Conservation (phyloP, 805 yeast genomes). For the Kazachstania viticola region DNA sequence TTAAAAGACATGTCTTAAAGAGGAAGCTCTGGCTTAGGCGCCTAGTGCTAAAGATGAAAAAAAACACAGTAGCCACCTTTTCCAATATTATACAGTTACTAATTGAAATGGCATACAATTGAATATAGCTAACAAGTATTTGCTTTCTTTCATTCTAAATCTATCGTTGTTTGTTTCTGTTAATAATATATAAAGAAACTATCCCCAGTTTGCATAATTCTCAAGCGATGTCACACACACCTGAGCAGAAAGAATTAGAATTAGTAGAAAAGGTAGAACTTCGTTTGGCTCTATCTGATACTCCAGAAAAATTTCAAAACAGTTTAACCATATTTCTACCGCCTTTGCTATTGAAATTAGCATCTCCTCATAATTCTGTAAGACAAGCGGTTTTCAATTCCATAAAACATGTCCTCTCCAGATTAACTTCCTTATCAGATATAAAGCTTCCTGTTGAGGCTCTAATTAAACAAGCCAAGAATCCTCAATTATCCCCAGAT, state of each 20-base stretch:
- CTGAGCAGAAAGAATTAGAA: slow-evolving; percentile 39
- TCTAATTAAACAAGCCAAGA: slow-evolving; percentile 50
- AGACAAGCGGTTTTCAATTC: slow-evolving; percentile 56
- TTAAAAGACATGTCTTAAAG: too few relatives aligned
- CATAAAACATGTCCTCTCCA: slow-evolving; percentile 53
- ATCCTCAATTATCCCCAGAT: slow-evolving; percentile 33
- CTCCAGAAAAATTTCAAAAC: slow-evolving; percentile 51
- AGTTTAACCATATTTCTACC: slow-evolving; percentile 53
- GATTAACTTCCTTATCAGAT: slow-evolving; percentile 44
- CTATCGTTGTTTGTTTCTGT: too few relatives aligned
- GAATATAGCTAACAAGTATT: too few relatives aligned
- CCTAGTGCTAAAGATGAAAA: too few relatives aligned
- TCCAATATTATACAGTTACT: too few relatives aligned
- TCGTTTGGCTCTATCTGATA: slow-evolving; percentile 62
- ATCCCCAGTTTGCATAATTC: too few relatives aligned
- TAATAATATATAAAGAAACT: too few relatives aligned
- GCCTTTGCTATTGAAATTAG: slow-evolving; percentile 68
- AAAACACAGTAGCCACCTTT: too few relatives aligned
- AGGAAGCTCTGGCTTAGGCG: too few relatives aligned
- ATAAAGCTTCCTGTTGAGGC: slow-evolving; percentile 55
- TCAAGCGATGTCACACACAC: too few relatives aligned
- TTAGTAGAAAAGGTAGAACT: slow-evolving; percentile 72
- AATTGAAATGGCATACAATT: too few relatives aligned
- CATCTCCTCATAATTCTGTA: slow-evolving; percentile 57
- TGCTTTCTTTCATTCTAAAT: too few relatives aligned